These are phyloP conservation scores for Ustilago tritici DNA, from an alignment of 1,284 basidiomycete genomes.

Conservation along the genomic window DNA sequence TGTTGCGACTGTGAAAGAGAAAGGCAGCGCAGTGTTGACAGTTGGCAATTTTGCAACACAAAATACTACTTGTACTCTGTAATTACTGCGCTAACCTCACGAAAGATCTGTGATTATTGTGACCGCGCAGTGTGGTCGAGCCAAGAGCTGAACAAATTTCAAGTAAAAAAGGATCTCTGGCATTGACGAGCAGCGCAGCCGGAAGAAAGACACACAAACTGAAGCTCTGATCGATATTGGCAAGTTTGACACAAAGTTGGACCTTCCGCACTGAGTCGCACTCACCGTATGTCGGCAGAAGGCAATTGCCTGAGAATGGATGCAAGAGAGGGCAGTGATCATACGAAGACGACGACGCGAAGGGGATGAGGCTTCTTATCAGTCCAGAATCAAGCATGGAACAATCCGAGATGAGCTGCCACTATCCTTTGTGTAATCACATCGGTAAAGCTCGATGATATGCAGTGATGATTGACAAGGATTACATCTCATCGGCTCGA, in stretches of 20 bases:
- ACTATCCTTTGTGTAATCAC: slow-evolving; percentile 1
- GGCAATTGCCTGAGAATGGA: not conserved
- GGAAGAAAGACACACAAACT: too few relatives aligned
- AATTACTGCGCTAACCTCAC: not conserved
- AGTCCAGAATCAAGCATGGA: not conserved
- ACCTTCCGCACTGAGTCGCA: not conserved
- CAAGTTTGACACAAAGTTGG: not conserved
- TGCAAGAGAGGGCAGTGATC: not conserved
- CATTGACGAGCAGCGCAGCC: too few relatives aligned
- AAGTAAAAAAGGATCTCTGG: not conserved
- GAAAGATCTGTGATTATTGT: not conserved
- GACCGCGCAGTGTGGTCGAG: slow-evolving; percentile 4
- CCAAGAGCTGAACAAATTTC: slow-evolving; percentile 1
- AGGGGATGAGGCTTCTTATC: not conserved
- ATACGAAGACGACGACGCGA: not conserved
- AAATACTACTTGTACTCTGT: too few relatives aligned
- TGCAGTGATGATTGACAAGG: not conserved
- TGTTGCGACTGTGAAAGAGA: not conserved
- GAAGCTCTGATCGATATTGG: not conserved
- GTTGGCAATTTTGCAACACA: not conserved
- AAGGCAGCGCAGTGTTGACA: not conserved
- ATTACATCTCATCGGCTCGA: not conserved
- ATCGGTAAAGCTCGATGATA: not conserved
- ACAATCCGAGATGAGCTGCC: slow-evolving; percentile 4
- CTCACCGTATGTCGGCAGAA: not conserved